Percentiles rank a stretch among this genome's conserved stretches.
These are phyloP conservation scores for Spathaspora passalidarum DNA, from an alignment of 805 yeast genomes.

Conservation along the genomic window DNA sequence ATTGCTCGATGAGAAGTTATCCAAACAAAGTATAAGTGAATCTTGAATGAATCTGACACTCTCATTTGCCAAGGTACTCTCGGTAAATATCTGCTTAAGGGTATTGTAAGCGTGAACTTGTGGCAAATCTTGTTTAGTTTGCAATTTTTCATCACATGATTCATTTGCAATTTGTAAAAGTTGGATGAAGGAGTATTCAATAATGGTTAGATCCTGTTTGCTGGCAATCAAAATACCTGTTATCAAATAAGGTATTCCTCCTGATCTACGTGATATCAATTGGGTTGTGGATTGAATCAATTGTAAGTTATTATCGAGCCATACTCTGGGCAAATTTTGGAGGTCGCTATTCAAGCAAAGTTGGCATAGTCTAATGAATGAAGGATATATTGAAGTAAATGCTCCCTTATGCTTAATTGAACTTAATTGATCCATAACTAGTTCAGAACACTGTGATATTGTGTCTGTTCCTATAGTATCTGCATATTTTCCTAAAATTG, in stretches of 20 bases:
- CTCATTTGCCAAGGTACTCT: slow-evolving; percentile 56
- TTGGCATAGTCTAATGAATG: slow-evolving; percentile 64
- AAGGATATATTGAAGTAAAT: slow-evolving; percentile 81
- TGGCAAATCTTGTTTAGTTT: slow-evolving; percentile 65
- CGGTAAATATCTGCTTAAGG: slow-evolving; percentile 70
- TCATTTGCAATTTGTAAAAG: slow-evolving; percentile 53
- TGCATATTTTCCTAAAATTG: slow-evolving; percentile 29
- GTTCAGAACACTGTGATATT: slow-evolving; percentile 39
- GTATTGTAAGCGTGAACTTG: slow-evolving; percentile 94
- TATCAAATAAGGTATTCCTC: slow-evolving; percentile 81
- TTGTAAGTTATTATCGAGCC: slow-evolving; percentile 59
- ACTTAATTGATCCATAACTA: slow-evolving; percentile 64
- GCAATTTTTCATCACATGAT: slow-evolving; percentile 47
- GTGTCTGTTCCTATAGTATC: neutral
- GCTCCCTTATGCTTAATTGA: slow-evolving; percentile 88
- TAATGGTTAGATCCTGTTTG: slow-evolving; percentile 13
- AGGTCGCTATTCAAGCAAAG: slow-evolving; percentile 42
- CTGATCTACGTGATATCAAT: slow-evolving; percentile 83
- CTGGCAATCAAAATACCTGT: slow-evolving; percentile 66
- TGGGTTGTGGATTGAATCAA: slow-evolving; percentile 58
- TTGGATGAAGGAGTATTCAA: slow-evolving; percentile 42
- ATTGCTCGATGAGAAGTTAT: slow-evolving; percentile 57
- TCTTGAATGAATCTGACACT: slow-evolving; percentile 51
- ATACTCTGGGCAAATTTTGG: slow-evolving; percentile 42
- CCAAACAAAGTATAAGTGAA: slow-evolving; percentile 59